Percentiles rank a stretch among this genome's conserved stretches.
phyloP scores from a whole-genome alignment of 495 filamentous ascomycete species.

The Aspergillus steynii region DNA sequence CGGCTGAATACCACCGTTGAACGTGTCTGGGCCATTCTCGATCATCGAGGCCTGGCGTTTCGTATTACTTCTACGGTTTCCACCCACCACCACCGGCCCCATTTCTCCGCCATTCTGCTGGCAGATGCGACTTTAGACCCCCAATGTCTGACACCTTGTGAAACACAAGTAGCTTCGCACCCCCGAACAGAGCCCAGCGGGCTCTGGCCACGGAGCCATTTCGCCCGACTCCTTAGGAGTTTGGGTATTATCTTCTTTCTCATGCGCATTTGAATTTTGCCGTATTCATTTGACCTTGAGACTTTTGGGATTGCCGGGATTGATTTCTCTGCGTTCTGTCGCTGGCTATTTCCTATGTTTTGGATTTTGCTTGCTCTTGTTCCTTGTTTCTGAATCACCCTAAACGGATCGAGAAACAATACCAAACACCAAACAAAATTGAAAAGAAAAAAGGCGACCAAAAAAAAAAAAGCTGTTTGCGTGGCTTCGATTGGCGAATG shows the following conservation, averaged over 20 bases:
- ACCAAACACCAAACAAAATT: constrained; percentile 2
- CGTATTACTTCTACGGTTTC: not conserved
- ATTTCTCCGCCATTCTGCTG: not conserved
- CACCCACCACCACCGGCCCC: not conserved
- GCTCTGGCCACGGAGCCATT: not conserved
- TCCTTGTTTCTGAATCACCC: not conserved
- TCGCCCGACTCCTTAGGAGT: not conserved
- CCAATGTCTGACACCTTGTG: not conserved
- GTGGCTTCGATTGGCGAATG: not conserved
- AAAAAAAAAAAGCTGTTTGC: not conserved
- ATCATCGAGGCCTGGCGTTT: not conserved
- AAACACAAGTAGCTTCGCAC: not conserved
- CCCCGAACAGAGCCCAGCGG: not conserved
- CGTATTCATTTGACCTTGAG: not conserved
- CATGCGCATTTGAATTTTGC: not conserved
- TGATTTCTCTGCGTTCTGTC: not conserved
- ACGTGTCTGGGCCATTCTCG: not conserved
- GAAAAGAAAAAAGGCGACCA: constrained; percentile 4
- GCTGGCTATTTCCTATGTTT: not conserved
- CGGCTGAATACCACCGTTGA: constrained; percentile 37
- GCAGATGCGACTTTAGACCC: not conserved
- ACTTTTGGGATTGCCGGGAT: not conserved
- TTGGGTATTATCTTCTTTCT: not conserved
- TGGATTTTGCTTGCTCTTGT: not conserved
- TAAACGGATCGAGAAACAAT: not conserved